These are phyloP conservation scores for Ogataea nitratoaversa DNA, from an alignment of 805 yeast genomes.

Conservation along the genomic window DNA sequence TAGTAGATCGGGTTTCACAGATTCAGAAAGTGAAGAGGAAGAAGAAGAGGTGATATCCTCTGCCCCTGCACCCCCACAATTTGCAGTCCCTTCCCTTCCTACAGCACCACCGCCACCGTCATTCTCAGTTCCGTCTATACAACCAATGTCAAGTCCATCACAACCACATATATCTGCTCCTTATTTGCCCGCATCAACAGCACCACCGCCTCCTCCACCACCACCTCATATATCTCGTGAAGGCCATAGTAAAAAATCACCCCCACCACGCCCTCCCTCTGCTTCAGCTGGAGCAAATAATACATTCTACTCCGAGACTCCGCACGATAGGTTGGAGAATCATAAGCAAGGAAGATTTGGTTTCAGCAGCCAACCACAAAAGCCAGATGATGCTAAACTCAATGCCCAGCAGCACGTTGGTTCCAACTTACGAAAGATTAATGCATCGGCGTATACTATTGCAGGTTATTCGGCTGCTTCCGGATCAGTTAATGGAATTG, in stretches of 20 bases:
- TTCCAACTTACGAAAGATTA: slow-evolving; percentile 51
- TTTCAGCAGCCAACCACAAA: slow-evolving; percentile 15
- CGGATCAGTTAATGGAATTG: slow-evolving; percentile 11
- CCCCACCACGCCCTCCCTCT: slow-evolving; percentile 32
- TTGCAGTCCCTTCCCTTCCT: slow-evolving; percentile 8
- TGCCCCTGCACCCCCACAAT: slow-evolving; percentile 16
- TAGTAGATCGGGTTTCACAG: slow-evolving; percentile 21
- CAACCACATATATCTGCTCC: slow-evolving; percentile 23
- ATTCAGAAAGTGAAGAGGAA: slow-evolving; percentile 19
- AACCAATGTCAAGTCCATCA: slow-evolving; percentile 19
- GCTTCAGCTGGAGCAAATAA: slow-evolving; percentile 6
- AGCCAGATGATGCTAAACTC: slow-evolving; percentile 29
- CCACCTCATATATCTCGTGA: slow-evolving; percentile 5
- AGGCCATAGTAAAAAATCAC: slow-evolving; percentile 13
- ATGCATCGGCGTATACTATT: slow-evolving; percentile 64
- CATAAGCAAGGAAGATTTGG: slow-evolving; percentile 17
- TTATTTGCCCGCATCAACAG: slow-evolving; percentile 16
- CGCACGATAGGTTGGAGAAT: slow-evolving; percentile 17
- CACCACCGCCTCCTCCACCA: slow-evolving; percentile 17
- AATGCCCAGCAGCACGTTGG: slow-evolving; percentile 45
- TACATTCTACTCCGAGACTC: slow-evolving; percentile 21
- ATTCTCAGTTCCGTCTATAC: slow-evolving; percentile 13
- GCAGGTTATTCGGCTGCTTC: slow-evolving; percentile 29
- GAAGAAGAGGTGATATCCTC: slow-evolving; percentile 17
- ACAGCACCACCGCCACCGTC: slow-evolving; percentile 21